Conservation (phyloP, 148 eudicot species). For the Rhododendron molle region DNA sequence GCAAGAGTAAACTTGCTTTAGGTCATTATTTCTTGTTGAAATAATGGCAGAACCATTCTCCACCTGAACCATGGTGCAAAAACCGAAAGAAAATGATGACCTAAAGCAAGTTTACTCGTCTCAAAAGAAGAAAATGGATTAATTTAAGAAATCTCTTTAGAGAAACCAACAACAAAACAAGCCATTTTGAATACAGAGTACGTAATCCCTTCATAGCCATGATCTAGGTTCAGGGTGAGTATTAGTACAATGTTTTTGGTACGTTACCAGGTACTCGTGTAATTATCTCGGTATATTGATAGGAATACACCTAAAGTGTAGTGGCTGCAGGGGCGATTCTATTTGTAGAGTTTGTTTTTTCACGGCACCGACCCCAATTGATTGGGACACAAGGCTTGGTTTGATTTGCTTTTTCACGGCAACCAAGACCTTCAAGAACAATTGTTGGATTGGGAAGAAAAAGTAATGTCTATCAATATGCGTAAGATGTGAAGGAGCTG, state of each 20-base stretch:
- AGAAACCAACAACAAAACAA: neutral
- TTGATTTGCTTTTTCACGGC: neutral
- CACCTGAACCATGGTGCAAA: neutral
- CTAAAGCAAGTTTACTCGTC: neutral
- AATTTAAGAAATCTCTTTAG: neutral
- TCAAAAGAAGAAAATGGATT: neutral
- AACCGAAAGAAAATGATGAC: neutral
- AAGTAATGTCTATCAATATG: too few species aligned
- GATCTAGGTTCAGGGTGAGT: neutral
- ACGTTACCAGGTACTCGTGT: neutral
- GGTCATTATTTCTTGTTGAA: too few species aligned
- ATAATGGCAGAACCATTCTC: neutral
- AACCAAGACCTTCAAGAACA: too few species aligned
- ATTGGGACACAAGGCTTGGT: neutral
- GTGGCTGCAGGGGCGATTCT: neutral
- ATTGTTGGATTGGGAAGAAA: too few species aligned
- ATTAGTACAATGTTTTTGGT: neutral
- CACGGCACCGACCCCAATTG: neutral
- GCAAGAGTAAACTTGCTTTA: neutral
- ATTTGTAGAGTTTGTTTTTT: neutral
- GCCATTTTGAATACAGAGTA: neutral
- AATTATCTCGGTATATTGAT: neutral
- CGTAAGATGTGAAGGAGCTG: too few species aligned
- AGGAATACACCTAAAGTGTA: neutral
- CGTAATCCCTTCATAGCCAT: neutral